Evolutionary conservation across 2,329 filamentous ascomycete genomes (phyloP), one percentile per base, ranked within the genome.

Genomic region (Venturia nashicola): DNA sequence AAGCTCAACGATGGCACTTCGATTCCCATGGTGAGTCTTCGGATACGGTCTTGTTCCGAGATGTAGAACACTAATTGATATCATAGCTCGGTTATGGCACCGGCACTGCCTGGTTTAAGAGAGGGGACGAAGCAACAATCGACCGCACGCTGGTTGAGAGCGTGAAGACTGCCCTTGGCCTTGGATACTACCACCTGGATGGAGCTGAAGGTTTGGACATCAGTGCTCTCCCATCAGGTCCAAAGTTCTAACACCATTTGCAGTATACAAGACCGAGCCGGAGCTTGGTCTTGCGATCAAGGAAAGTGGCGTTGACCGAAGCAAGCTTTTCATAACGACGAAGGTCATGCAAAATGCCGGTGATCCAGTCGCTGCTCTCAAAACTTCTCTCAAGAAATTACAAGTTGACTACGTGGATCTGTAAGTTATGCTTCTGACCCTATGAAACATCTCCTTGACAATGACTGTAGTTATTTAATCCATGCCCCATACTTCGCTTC

Each of bases 161-260:
- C 0, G 77, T 81, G 55, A 82, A 87, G 64, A 80, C 76, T 67
- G 88, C 89, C 40, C 86, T 91, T 69, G 81, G 83, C 63, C 74
- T 83, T n/a, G 88, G 87, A 32, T 91, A 86, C 73, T 80, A 80
- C 65, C 88, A 92, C 70, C 79, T 92, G 3, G 89, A 93, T 72
- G 84, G 88, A 54, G 89, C 89, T 23, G 86, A 92, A 77, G 76
- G 86, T 86, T 43, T 63, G 34, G 6, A 34, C 18, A n/a, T 16
- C 44, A n/a, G 14, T 20, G 62, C 14, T 62, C 18, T 32, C 3
- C 18, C 43, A 6, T 43, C 23, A 16, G 48, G 34, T 57, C 32
- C 14, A 8, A 57, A n/a, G 2, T 20, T 3, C 44, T 61, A 40
- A 61, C 48, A 27, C 12, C 14, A 32, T 7, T 12, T 34, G 7